A percentile compares a stretch with the other conserved stretches of the same genome.
Evolutionary conservation across 2,329 filamentous ascomycete species (phyloP).

Genomic region (Alternaria gansuensis): DNA sequence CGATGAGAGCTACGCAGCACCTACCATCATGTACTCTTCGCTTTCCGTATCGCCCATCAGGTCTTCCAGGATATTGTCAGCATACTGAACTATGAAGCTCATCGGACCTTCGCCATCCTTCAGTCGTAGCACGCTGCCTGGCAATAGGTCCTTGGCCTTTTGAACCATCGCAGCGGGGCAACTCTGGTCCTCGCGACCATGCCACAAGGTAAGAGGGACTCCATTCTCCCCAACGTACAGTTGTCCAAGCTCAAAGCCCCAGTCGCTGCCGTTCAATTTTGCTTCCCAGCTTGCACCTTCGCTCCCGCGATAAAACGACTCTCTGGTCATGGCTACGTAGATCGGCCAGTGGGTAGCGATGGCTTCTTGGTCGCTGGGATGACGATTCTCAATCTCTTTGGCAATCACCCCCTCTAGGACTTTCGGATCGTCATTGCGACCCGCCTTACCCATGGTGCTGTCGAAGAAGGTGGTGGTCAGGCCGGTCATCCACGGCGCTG

Average conservation of each 20-base stretch:
- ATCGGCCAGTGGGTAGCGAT: slow-evolving; percentile 34
- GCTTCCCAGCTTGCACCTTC: slow-evolving; percentile 45
- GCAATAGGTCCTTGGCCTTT: slow-evolving; percentile 38
- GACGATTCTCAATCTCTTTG: slow-evolving; percentile 33
- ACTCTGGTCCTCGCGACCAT: slow-evolving; percentile 44
- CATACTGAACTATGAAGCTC: slow-evolving; percentile 34
- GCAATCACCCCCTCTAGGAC: slow-evolving; percentile 39
- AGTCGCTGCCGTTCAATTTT: slow-evolving; percentile 37
- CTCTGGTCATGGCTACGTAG: slow-evolving; percentile 41
- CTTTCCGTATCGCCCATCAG: slow-evolving; percentile 30
- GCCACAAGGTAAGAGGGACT: slow-evolving; percentile 45
- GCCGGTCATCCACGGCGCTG: slow-evolving; percentile 39
- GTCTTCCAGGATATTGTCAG: slow-evolving; percentile 35
- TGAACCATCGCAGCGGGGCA: slow-evolving; percentile 37
- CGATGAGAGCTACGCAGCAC: slow-evolving; percentile 5
- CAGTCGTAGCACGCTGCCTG: slow-evolving; percentile 31
- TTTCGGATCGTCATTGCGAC: slow-evolving; percentile 35
- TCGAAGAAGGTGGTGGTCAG: slow-evolving; percentile 35
- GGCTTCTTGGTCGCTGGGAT: slow-evolving; percentile 31
- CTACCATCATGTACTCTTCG: slow-evolving; percentile 31
- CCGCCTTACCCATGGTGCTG: slow-evolving; percentile 37
- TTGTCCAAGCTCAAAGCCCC: slow-evolving; percentile 47
- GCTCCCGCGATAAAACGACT: slow-evolving; percentile 39
- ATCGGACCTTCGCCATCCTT: slow-evolving; percentile 41
- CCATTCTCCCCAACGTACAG: slow-evolving; percentile 31